A percentile compares a stretch with the other conserved stretches of the same genome.
Evolutionary conservation across 2,329 filamentous ascomycete genomes (phyloP).

Genomic region (Aspergillus nomiae): DNA sequence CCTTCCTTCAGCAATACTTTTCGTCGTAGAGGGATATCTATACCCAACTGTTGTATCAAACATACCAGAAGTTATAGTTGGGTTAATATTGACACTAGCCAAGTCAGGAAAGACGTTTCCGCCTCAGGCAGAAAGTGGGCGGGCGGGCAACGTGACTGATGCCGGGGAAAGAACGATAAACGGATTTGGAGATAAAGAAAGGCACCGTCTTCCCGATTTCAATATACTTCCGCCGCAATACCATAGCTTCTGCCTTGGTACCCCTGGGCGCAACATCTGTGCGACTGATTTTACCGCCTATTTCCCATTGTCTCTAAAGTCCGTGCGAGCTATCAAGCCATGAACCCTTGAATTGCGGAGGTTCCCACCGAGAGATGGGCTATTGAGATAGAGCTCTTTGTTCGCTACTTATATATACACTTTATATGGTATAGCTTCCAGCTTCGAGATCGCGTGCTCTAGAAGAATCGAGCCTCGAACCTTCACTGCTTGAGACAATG

Average conservation of each 20-base stretch:
- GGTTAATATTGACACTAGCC: conserved; percentile 10
- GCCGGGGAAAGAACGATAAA: conserved; percentile 14
- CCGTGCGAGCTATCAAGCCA: neutral
- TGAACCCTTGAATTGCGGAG: neutral
- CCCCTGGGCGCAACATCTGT: neutral
- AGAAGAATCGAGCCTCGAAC: too few relatives aligned
- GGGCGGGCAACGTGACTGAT: conserved; percentile 20
- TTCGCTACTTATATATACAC: conserved; percentile 2
- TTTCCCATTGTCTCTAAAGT: too few relatives aligned
- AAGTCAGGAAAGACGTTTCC: neutral
- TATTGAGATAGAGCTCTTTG: neutral
- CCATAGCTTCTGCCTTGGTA: neutral
- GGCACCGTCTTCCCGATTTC: neutral
- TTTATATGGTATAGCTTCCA: neutral
- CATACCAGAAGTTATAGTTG: neutral
- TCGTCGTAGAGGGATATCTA: too few relatives aligned
- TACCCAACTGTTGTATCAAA: neutral
- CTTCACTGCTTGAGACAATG: conserved; percentile 21
- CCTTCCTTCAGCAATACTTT: neutral
- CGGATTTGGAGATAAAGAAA: neutral
- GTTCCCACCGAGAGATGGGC: neutral
- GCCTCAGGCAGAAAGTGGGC: conserved; percentile 18
- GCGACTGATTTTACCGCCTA: neutral
- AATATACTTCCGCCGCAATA: neutral
- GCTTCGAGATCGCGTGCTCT: neutral